phyloP scores from a whole-genome alignment of 176 grass and related monocot genomes.

The Juncus inflexus region DNA sequence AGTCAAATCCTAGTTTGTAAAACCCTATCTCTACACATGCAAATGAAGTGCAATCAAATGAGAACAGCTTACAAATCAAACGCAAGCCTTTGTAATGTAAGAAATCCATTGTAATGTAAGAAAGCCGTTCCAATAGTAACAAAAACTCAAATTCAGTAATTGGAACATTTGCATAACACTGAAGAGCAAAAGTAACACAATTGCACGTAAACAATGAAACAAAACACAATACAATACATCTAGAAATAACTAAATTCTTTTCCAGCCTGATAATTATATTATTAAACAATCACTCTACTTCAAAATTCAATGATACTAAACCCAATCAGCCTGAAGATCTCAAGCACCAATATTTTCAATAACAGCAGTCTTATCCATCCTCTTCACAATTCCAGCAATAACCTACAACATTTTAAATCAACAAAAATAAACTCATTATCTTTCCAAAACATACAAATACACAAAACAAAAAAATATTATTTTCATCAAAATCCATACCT shows the following conservation, averaged over 20 bases:
- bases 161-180: too few species aligned
- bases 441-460: background rate
- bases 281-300: slow-evolving; percentile 5
- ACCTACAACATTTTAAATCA: slow-evolving; percentile 38
- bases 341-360: slow-evolving; percentile 81
- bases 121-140: too few species aligned
- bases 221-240: background rate
- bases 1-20: too few species aligned
- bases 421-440: background rate
- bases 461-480: background rate
- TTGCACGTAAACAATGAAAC: slow-evolving; percentile 12
- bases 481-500: slow-evolving; percentile 43
- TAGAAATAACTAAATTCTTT: background rate
- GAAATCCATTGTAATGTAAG: too few species aligned
- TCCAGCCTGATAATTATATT: slow-evolving; percentile 1
- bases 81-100: too few species aligned
- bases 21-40: too few species aligned
- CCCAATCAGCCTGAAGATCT: slow-evolving; percentile 4
- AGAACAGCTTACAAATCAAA: too few species aligned
- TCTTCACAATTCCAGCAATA: slow-evolving; percentile 92
- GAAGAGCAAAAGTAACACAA: too few species aligned
- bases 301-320: slow-evolving; percentile 2
- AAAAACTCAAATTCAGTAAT: too few species aligned
- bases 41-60: too few species aligned
- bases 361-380: slow-evolving; percentile 66